Conservation (phyloP, 148 eudicot genomes). For the Chenopodium formosanum region DNA sequence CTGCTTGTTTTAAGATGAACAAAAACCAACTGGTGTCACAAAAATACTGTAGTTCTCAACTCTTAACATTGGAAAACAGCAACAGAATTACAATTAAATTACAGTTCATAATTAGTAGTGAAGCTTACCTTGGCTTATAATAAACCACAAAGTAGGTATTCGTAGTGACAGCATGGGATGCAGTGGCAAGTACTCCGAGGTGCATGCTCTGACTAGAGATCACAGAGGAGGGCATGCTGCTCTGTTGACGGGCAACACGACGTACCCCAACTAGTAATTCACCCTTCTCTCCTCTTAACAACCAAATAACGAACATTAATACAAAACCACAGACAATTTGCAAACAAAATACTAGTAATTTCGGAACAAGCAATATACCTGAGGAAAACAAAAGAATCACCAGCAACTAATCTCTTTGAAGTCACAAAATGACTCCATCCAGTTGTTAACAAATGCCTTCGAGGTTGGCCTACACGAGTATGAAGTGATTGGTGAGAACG, state of each 20-base stretch:
- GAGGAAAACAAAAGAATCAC: slow-evolving; percentile 88
- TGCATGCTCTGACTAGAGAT: slow-evolving; percentile 99
- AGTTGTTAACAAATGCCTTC: slow-evolving; percentile 94
- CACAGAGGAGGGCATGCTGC: slow-evolving; percentile 83
- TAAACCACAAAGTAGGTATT: slow-evolving; percentile 72
- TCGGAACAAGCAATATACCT: slow-evolving; percentile 41
- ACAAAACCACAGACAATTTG: neutral
- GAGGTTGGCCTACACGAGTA: slow-evolving; percentile 68
- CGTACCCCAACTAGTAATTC: slow-evolving; percentile 88
- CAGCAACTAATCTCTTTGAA: slow-evolving; percentile 92
- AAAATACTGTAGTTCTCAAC: neutral
- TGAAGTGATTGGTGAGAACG: neutral
- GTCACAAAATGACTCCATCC: slow-evolving; percentile 99
- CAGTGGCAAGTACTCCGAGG: slow-evolving; percentile 96
- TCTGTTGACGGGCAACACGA: slow-evolving; percentile 68
- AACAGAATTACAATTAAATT: no score
- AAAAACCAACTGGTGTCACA: neutral
- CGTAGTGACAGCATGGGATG: slow-evolving; percentile 78
- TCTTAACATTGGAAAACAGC: no score
- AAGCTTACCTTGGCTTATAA: slow-evolving; percentile 83
- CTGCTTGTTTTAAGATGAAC: slow-evolving; percentile 35
- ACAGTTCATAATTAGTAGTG: no score
- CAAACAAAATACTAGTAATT: neutral
- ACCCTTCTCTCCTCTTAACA: slow-evolving; percentile 64
- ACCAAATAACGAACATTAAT: neutral